A percentile compares a stretch with the other conserved stretches of the same genome.
Evolutionary conservation across 1,284 basidiomycete genomes (phyloP).

Genomic region (Fistulina hepatica): DNA sequence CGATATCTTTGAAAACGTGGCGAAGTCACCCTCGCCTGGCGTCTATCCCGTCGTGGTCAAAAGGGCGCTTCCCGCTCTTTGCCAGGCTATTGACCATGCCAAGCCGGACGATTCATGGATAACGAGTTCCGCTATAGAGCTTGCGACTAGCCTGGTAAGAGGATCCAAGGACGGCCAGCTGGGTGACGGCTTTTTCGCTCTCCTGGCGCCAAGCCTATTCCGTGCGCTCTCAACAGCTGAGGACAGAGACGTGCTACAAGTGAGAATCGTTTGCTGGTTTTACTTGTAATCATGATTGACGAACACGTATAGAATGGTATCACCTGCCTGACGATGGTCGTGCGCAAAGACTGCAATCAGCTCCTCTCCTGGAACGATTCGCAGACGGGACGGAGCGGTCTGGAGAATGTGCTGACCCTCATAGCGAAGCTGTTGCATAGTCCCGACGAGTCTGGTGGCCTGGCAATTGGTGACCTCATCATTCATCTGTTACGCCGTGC

Average conservation of each 20-base stretch:
- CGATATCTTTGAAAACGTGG: slow-evolving; percentile 69
- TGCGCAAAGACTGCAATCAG: slow-evolving; percentile 81
- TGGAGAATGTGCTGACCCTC: slow-evolving; percentile 62
- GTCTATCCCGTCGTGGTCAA: slow-evolving; percentile 66
- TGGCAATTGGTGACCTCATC: slow-evolving; percentile 89
- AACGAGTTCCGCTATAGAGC: slow-evolving; percentile 70
- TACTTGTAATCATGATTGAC: slow-evolving; percentile 5
- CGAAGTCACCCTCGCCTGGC: slow-evolving; percentile 43
- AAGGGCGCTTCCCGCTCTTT: slow-evolving; percentile 63
- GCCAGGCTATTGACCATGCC: slow-evolving; percentile 48
- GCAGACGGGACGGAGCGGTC: slow-evolving; percentile 52
- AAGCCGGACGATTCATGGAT: slow-evolving; percentile 59
- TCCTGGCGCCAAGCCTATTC: slow-evolving; percentile 69
- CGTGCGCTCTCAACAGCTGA: slow-evolving; percentile 55
- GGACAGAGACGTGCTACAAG: slow-evolving; percentile 79
- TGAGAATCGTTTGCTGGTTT: slow-evolving; percentile 22
- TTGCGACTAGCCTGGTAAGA: slow-evolving; percentile 59
- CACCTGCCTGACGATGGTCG: slow-evolving; percentile 69
- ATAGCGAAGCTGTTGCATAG: slow-evolving; percentile 69
- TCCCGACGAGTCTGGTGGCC: slow-evolving; percentile 79
- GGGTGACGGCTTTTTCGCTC: slow-evolving; percentile 66
- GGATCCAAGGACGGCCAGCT: slow-evolving; percentile 58
- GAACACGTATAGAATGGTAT: slow-evolving; percentile 58
- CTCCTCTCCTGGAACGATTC: slow-evolving; percentile 65
- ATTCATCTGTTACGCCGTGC: slow-evolving; percentile 82